Evolutionary conservation across 306 rosid species (phyloP), one percentile per base, ranked within the genome.

Genomic region (Vigna unguiculata): DNA sequence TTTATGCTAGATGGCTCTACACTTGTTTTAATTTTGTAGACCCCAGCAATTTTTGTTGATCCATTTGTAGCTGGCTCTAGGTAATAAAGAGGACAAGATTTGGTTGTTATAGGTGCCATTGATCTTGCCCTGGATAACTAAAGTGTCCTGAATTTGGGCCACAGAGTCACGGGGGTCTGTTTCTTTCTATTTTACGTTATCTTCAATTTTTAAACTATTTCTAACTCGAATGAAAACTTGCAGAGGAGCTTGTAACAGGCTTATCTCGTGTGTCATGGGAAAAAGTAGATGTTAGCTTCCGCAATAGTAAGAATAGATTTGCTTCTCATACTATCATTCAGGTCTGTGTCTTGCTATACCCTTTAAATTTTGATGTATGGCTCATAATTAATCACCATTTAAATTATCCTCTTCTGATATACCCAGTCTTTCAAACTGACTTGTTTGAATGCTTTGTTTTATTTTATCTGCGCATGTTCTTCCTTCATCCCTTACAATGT

Each of bases 241-340:
- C 90, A 96, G 99, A 88, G 85, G 98, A 91, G 77, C 84, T 96
- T 78, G 92, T 93, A 67, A 87, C 90, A 10, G 99, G 96, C 36
- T 80, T 96, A 75, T 96, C 99, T 40, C 76, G 90, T 3, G 71
- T 96, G 53, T 89, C 97, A 7, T 96, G 99, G 99, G 94, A 96
- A 77, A 96, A 96, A 78, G 85, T 96, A 81, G 99, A 96, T 85
- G 98, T 96, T 85, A 92, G 97, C 83, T 96, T 96, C 73, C 99
- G 86, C 71, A 75, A 86, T 65, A 85, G 90, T 85, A 92, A 83
- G 57, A 87, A 79, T 21, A 87, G 90, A 73, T 91, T 88, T 87
- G 97, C 99, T 78, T 96, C 99, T 82, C 99, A 96, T 81, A 96
- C 97, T 84, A 78, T 96, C 78, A 96, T 96, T 82, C 99, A 96